phyloP scores from a whole-genome alignment of 106 monocot genomes.

The Iris macrosiphon region DNA sequence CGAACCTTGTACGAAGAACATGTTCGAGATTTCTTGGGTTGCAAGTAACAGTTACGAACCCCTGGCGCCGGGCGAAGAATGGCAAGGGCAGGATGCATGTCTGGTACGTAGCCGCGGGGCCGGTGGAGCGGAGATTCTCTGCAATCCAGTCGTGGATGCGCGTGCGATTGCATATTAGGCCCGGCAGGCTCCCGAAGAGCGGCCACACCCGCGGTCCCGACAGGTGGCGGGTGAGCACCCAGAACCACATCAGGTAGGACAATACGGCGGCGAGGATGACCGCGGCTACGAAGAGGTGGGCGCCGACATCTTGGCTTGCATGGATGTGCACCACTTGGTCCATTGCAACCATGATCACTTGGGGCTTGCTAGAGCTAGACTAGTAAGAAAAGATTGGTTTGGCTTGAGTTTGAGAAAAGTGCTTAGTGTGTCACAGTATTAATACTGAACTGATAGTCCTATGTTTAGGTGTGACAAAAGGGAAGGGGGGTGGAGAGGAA shows the following conservation, averaged over 20 bases:
- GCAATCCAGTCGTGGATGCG: constrained; percentile 69
- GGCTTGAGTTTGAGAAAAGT: too few relatives aligned
- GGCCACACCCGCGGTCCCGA: constrained; percentile 57
- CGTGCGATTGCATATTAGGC: constrained; percentile 37
- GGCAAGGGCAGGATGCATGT: constrained; percentile 68
- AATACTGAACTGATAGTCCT: too few relatives aligned
- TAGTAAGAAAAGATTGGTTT: too few relatives aligned
- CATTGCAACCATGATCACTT: too few relatives aligned
- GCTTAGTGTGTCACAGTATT: too few relatives aligned
- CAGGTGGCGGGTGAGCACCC: constrained; percentile 24
- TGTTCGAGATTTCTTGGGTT: constrained; percentile 79
- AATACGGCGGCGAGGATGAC: constrained; percentile 13
- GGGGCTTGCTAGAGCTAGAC: too few relatives aligned
- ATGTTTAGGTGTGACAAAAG: too few relatives aligned
- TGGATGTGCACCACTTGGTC: neutral
- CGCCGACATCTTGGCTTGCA: neutral
- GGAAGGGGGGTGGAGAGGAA: too few relatives aligned
- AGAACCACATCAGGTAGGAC: constrained; percentile 52
- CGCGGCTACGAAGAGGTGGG: too few relatives aligned
- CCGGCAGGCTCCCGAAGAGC: constrained; percentile 46
- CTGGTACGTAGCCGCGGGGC: constrained; percentile 60
- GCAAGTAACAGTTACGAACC: constrained; percentile 68
- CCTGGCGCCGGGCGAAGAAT: constrained; percentile 43
- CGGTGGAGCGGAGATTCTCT: constrained; percentile 42
- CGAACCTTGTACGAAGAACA: constrained; percentile 59